Conservation (phyloP, 768 basidiomycete genomes). For the Boletus reticuloceps region DNA sequence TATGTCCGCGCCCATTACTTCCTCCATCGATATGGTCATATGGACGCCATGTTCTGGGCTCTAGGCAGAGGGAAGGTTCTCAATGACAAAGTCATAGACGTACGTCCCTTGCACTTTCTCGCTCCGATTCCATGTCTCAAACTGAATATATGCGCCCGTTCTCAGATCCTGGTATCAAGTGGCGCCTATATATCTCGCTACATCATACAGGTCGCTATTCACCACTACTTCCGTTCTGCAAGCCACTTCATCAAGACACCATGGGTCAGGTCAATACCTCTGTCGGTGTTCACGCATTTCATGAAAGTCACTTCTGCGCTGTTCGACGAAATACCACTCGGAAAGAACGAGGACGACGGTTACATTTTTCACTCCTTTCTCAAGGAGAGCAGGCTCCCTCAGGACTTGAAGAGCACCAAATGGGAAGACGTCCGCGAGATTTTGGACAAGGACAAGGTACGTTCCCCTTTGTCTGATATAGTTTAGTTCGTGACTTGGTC, state of each 20-base stretch:
- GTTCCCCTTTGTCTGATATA: constrained; percentile 3
- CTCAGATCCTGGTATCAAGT: constrained; percentile 67
- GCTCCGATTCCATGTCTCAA: constrained; percentile 15
- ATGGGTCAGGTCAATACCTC: constrained; percentile 67
- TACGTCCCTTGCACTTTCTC: constrained; percentile 36
- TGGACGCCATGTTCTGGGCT: constrained; percentile 74
- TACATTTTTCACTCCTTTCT: constrained; percentile 61
- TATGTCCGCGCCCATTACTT: constrained; percentile 80
- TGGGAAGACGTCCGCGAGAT: constrained; percentile 67
- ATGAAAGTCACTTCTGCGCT: constrained; percentile 53
- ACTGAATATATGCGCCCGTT: constrained; percentile 27
- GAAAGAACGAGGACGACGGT: constrained; percentile 77
- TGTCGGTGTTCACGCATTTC: constrained; percentile 63
- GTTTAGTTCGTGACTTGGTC: constrained; percentile 15
- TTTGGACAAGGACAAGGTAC: constrained; percentile 67
- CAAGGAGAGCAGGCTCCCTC: constrained; percentile 65
- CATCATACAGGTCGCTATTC: constrained; percentile 72
- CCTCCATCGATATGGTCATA: constrained; percentile 65
- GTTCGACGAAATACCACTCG: constrained; percentile 65
- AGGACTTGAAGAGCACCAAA: constrained; percentile 53
- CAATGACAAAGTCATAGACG: constrained; percentile 65
- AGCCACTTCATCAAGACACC: constrained; percentile 71
- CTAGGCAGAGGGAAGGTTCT: constrained; percentile 67
- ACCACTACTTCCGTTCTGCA: constrained; percentile 74
- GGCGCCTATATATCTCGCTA: constrained; percentile 80